Percentiles rank a stretch among this genome's conserved stretches.
These are phyloP conservation scores for Colletotrichum simmondsii DNA, from an alignment of 2,329 filamentous ascomycete genomes.

Conservation along the genomic window DNA sequence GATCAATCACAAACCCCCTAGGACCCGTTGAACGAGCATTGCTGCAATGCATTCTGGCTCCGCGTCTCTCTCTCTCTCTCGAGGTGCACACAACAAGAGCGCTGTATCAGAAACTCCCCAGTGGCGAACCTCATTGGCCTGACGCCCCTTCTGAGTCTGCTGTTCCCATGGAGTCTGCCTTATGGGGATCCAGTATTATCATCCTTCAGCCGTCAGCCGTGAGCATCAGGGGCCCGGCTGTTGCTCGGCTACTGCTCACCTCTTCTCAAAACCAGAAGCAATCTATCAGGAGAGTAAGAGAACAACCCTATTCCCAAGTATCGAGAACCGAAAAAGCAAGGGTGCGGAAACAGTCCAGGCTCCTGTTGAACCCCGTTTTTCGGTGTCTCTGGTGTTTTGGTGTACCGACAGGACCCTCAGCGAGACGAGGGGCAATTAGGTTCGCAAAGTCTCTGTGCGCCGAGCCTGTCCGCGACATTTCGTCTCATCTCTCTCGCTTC, in stretches of 20 bases:
- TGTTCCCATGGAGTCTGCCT: slow-evolving; percentile 16
- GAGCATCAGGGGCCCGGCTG: slow-evolving; percentile 7
- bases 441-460: slow-evolving; percentile 28
- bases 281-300: neutral
- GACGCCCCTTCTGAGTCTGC: slow-evolving; percentile 7
- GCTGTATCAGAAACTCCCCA: slow-evolving; percentile 21
- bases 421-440: slow-evolving; percentile 20
- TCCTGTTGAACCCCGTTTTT: neutral
- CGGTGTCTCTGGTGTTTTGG: slow-evolving; percentile 1
- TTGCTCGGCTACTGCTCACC: neutral
- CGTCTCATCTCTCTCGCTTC: slow-evolving; percentile 28
- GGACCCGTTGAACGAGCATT: neutral
- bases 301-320: neutral
- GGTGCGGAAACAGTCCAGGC: neutral
- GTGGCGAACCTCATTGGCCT: slow-evolving; percentile 24
- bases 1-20: neutral
- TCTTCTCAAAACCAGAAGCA: neutral
- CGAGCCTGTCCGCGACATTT: slow-evolving; percentile 27
- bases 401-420: neutral
- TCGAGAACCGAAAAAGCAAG: neutral
- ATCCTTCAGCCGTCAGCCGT: slow-evolving; percentile 10
- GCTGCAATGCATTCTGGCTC: slow-evolving; percentile 11
- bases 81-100: neutral
- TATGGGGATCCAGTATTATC: slow-evolving; percentile 11
- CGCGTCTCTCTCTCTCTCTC: neutral